Evolutionary conservation across 2,329 filamentous ascomycete species (phyloP).

Genomic region (Ceratocystis eucalypticola): DNA sequence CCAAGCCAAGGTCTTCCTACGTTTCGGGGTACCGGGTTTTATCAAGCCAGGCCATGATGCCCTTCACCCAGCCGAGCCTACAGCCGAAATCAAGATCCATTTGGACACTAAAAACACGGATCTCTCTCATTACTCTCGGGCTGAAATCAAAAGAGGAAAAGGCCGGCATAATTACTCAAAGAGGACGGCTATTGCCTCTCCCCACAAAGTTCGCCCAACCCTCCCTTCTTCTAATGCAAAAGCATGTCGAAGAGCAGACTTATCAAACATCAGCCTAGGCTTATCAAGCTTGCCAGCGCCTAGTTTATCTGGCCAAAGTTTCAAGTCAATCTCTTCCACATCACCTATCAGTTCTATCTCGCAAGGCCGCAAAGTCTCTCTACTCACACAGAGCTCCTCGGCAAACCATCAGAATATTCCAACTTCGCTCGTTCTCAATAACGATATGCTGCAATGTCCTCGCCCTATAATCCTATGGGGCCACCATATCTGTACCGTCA

Average conservation of each 20-base stretch:
- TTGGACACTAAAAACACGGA: not conserved
- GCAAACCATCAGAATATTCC: not conserved
- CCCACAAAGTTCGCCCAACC: not conserved
- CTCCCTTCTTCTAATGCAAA: not conserved
- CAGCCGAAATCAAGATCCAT: not conserved
- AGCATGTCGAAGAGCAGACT: not conserved
- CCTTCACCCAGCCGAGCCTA: no score
- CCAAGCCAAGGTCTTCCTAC: slow-evolving; percentile 7
- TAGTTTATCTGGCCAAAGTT: slow-evolving; percentile 13
- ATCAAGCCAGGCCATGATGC: not conserved
- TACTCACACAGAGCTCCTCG: not conserved
- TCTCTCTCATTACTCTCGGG: not conserved
- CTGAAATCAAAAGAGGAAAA: not conserved
- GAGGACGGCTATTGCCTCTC: not conserved
- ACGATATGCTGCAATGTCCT: not conserved
- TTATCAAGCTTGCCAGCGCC: slow-evolving; percentile 16
- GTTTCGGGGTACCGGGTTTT: not conserved
- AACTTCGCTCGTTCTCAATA: not conserved
- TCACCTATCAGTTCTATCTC: slow-evolving; percentile 18
- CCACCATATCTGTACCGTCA: not conserved
- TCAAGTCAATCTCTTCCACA: slow-evolving; percentile 8
- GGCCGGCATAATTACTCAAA: not conserved
- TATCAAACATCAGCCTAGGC: not conserved
- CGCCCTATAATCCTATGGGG: not conserved
- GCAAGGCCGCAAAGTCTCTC: slow-evolving; percentile 13